phyloP scores from a whole-genome alignment of 129 eudicot genomes.

The Centaurea solstitialis region DNA sequence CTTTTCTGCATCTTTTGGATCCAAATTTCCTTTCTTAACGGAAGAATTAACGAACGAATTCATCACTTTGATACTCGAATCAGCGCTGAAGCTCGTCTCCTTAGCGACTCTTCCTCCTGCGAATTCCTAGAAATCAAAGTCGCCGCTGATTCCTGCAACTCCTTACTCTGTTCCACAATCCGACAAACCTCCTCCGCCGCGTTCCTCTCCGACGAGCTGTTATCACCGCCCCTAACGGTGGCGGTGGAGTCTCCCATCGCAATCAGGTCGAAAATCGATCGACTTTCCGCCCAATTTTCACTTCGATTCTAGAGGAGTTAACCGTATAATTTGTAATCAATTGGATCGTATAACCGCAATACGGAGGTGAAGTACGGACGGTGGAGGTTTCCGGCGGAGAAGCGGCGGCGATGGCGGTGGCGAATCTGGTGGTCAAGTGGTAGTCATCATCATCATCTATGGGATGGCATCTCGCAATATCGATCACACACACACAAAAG shows the following conservation, averaged over 20 bases:
- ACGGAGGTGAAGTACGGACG: constrained; percentile 1
- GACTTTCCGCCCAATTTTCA: neutral
- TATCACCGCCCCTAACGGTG: constrained; percentile 34
- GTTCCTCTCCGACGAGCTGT: constrained; percentile 33
- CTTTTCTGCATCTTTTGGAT: constrained; percentile 57
- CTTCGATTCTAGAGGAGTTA: constrained; percentile 8
- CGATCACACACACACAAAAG: constrained; percentile 2
- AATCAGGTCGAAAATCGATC: constrained; percentile 21
- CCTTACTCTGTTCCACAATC: constrained; percentile 70
- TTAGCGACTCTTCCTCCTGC: constrained; percentile 66
- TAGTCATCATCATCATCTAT: neutral
- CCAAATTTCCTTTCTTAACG: constrained; percentile 38
- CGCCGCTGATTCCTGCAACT: constrained; percentile 77
- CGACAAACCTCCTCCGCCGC: constrained; percentile 50
- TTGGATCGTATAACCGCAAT: constrained; percentile 12
- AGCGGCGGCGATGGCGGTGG: constrained; percentile 22
- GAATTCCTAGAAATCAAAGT: constrained; percentile 57
- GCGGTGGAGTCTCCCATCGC: constrained; percentile 44
- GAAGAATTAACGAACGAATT: constrained; percentile 44
- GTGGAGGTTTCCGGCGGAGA: constrained; percentile 22
- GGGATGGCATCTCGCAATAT: neutral
- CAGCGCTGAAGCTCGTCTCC: constrained; percentile 60
- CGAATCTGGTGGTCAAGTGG: constrained; percentile 20
- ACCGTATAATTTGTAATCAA: constrained; percentile 6
- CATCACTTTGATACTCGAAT: constrained; percentile 48